These are phyloP conservation scores for Elsinoe perseae DNA, from an alignment of 2,329 filamentous ascomycete genomes.

Conservation along the genomic window DNA sequence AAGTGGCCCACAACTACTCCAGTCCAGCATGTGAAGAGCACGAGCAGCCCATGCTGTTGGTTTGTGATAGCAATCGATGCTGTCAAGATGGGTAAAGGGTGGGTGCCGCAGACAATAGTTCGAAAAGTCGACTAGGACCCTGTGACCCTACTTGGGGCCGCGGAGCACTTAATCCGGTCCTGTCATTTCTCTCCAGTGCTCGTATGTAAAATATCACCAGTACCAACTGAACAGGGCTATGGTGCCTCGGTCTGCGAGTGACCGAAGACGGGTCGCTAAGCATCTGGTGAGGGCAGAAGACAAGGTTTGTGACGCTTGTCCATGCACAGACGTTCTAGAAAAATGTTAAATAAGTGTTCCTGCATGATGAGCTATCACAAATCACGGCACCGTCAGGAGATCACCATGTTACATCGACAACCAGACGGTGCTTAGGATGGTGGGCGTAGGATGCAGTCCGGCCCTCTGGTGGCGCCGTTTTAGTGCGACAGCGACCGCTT, in stretches of 20 bases:
- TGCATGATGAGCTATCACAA: slow-evolving; percentile 8
- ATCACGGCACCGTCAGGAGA: background rate
- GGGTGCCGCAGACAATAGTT: background rate
- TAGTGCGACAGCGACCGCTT: slow-evolving; percentile 9
- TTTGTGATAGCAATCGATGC: slow-evolving; percentile 8
- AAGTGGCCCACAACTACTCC: background rate
- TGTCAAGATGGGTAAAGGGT: background rate
- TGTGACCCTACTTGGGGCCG: background rate
- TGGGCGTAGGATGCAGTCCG: slow-evolving; percentile 5
- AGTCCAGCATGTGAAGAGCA: background rate
- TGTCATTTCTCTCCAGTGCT: slow-evolving; percentile 1
- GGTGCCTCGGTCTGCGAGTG: background rate
- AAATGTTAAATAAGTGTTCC: slow-evolving; percentile 10
- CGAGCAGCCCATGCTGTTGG: background rate
- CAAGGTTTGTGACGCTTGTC: slow-evolving; percentile 13
- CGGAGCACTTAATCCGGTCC: slow-evolving; percentile 1
- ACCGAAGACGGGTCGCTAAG: background rate
- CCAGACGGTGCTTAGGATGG: background rate
- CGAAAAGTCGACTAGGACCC: background rate
- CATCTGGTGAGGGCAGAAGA: background rate
- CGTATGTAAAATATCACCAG: background rate
- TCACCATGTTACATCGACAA: slow-evolving; percentile 12
- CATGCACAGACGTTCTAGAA: background rate
- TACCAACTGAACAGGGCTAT: background rate
- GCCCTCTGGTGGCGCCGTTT: slow-evolving; percentile 2